These are phyloP conservation scores for Penicillium sp. DNA, from an alignment of 2,329 filamentous ascomycete genomes.

Conservation along the genomic window DNA sequence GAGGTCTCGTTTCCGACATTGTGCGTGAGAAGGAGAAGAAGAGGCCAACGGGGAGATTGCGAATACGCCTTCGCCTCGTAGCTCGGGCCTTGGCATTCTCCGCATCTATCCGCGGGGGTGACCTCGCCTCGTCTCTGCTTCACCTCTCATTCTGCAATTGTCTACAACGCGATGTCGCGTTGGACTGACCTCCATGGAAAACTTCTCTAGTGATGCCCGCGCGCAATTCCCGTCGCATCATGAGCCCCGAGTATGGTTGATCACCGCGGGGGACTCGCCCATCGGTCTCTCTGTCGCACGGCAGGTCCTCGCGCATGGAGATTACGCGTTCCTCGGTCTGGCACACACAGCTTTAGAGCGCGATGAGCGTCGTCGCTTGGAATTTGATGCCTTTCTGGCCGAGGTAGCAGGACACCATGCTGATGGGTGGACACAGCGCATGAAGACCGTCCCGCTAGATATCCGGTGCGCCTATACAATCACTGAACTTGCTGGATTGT, in stretches of 20 bases:
- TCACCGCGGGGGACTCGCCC: slow-evolving; percentile 84
- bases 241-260: slow-evolving; percentile 84
- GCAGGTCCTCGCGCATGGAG: slow-evolving; percentile 83
- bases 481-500: neutral
- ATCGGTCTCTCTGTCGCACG: slow-evolving; percentile 80
- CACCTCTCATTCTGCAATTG: slow-evolving; percentile 12
- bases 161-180: slow-evolving; percentile 30
- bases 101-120: slow-evolving; percentile 9
- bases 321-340: slow-evolving; percentile 84
- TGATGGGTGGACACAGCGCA: slow-evolving; percentile 78
- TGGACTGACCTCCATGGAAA: slow-evolving; percentile 36
- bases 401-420: slow-evolving; percentile 60
- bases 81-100: slow-evolving; percentile 11
- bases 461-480: slow-evolving; percentile 44
- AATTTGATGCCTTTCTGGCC: slow-evolving; percentile 78
- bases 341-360: slow-evolving; percentile 74
- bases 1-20: slow-evolving; percentile 45
- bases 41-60: slow-evolving; percentile 10
- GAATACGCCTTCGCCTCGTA: slow-evolving; percentile 7
- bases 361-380: slow-evolving; percentile 71
- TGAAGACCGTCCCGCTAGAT: slow-evolving; percentile 64
- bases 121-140: neutral
- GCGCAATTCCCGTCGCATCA: slow-evolving; percentile 61
- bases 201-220: slow-evolving; percentile 35
- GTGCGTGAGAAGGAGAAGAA: slow-evolving; percentile 13